phyloP scores from a whole-genome alignment of 169 alveolate genomes.

The Eimeria acervulina region DNA sequence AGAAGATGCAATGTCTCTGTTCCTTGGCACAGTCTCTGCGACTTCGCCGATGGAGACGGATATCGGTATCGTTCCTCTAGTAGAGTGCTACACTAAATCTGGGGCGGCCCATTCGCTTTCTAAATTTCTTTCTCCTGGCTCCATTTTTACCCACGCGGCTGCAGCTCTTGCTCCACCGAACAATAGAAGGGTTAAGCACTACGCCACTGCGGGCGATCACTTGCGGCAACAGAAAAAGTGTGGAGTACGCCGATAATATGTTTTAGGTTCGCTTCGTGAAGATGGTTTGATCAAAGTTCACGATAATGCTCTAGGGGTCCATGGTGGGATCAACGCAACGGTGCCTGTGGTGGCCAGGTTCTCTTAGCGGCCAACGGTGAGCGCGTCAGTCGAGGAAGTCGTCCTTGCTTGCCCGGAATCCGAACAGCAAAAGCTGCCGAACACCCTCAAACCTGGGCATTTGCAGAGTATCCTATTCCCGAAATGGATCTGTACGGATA shows the following conservation, averaged over 20 bases:
- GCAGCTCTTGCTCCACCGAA: neutral
- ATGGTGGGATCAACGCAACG: neutral
- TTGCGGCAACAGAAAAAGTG: neutral
- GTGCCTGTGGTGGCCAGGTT: neutral
- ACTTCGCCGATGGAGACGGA: too few relatives aligned
- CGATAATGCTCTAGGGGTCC: neutral
- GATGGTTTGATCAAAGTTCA: neutral
- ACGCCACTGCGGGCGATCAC: neutral
- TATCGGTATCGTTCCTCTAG: too few relatives aligned
- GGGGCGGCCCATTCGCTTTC: neutral
- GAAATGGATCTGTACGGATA: neutral
- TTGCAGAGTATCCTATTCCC: neutral
- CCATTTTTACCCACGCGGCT: neutral
- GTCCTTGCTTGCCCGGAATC: neutral
- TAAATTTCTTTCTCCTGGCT: neutral
- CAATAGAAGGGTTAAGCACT: neutral
- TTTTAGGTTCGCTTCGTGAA: neutral
- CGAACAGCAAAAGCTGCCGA: neutral
- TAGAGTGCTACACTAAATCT: too few relatives aligned
- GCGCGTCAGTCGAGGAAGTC: neutral
- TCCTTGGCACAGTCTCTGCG: too few relatives aligned
- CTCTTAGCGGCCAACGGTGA: neutral
- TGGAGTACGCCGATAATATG: neutral
- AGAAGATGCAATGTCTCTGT: too few relatives aligned
- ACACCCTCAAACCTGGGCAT: neutral